Evolutionary conservation across 2,329 filamentous ascomycete genomes (phyloP).

Genomic region (Exophiala calicioides): DNA sequence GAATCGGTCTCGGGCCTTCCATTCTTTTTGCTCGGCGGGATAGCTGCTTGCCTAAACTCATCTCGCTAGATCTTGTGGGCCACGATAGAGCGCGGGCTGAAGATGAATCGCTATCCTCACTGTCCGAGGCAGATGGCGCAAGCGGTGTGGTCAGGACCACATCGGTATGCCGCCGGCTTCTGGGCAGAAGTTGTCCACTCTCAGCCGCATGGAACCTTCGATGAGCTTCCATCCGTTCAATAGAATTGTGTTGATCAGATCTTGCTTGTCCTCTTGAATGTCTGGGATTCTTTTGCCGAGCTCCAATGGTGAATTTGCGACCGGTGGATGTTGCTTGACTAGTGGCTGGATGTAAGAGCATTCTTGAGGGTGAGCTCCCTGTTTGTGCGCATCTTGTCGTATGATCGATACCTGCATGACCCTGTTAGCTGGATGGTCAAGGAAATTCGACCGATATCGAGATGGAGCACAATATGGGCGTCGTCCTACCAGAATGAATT

Average conservation of each 20-base stretch:
- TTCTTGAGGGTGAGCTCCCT: conserved; percentile 12
- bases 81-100: conserved; percentile 24
- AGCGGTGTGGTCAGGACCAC: conserved; percentile 13
- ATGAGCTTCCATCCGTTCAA: conserved; percentile 31
- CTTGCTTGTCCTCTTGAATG: conserved; percentile 9
- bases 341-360: conserved; percentile 14
- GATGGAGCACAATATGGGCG: conserved; percentile 7
- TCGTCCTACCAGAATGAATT: conserved; percentile 3
- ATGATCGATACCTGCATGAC: conserved; percentile 18
- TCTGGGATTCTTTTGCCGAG: conserved; percentile 6
- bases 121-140: conserved; percentile 22
- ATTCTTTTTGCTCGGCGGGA: conserved; percentile 21
- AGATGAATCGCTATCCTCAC: conserved; percentile 18
- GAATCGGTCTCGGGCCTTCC: conserved; percentile 23
- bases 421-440: conserved; percentile 9
- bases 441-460: not conserved
- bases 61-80: conserved; percentile 20
- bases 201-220: conserved; percentile 31
- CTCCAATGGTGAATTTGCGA: conserved; percentile 24
- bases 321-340: conserved; percentile 9
- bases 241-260: conserved; percentile 21
- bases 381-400: conserved; percentile 1
- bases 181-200: conserved; percentile 26
- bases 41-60: conserved; percentile 22
- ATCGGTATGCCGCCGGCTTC: conserved; percentile 17